Percentiles rank a stretch among this genome's conserved stretches.
Conservation (phyloP, 2,329 filamentous ascomycete genomes). For the Plectosphaerella sp. region DNA sequence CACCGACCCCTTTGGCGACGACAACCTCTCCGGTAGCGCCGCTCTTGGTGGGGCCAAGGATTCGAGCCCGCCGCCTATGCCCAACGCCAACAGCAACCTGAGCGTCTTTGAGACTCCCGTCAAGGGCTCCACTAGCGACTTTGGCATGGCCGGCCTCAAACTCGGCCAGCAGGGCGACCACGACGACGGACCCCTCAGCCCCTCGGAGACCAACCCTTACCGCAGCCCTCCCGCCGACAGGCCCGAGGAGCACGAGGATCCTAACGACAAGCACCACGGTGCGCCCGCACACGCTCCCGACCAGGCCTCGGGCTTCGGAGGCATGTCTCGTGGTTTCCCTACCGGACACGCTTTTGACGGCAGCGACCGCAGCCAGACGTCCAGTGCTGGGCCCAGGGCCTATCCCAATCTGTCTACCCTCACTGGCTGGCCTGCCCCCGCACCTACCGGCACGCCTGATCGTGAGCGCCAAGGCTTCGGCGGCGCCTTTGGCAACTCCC, state of each 20-base stretch:
- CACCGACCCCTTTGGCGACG: constrained; percentile 73
- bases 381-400: constrained; percentile 75
- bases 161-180: constrained; percentile 52
- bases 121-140: constrained; percentile 52
- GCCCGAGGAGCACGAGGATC: constrained; percentile 57
- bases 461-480: constrained; percentile 54
- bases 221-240: constrained; percentile 81
- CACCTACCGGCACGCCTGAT: constrained; percentile 64
- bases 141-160: constrained; percentile 58
- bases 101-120: constrained; percentile 48
- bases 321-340: constrained; percentile 46
- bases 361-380: constrained; percentile 89
- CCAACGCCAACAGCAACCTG: constrained; percentile 26
- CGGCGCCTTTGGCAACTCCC: constrained; percentile 65
- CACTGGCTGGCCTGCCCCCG: constrained; percentile 56
- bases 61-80: constrained; percentile 42
- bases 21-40: constrained; percentile 62
- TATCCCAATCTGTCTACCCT: constrained; percentile 62
- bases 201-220: constrained; percentile 94
- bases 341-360: constrained; percentile 52
- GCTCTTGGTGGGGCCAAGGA: constrained; percentile 74
- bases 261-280: constrained; percentile 40
- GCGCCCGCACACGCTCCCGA: constrained; percentile 48
- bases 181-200: constrained; percentile 74
- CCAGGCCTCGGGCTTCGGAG: constrained; percentile 46